These are phyloP conservation scores for Trypanosoma cruzi DNA, from an alignment of 208 protist species.

Conservation along the genomic window DNA sequence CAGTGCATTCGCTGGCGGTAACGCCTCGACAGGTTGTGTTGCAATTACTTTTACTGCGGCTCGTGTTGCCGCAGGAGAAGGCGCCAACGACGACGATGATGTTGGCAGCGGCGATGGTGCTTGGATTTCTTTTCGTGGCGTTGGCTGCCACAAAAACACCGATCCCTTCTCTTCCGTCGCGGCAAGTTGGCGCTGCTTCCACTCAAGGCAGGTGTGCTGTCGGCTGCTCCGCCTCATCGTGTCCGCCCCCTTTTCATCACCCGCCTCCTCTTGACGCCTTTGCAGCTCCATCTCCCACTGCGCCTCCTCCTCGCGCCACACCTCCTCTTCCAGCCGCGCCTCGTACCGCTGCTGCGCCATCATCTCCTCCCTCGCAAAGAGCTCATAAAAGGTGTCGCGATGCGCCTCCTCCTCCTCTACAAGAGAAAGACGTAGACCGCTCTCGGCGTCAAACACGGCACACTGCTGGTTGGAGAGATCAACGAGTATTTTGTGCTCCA, in stretches of 20 bases:
- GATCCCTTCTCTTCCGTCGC: constrained; percentile 7
- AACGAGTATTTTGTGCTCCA: constrained; percentile 6
- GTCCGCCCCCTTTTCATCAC: neutral
- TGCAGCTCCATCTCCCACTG: constrained; percentile 25
- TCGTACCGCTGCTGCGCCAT: constrained; percentile 23
- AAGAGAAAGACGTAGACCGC: neutral
- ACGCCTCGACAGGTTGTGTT: neutral
- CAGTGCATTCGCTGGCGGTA: constrained; percentile 10
- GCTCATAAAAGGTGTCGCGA: constrained; percentile 29
- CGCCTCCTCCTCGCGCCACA: constrained; percentile 41
- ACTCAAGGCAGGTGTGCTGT: constrained; percentile 11
- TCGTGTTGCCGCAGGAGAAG: too few species aligned
- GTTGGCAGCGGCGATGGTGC: too few species aligned
- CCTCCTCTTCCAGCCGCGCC: constrained; percentile 37
- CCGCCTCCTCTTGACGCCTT: neutral
- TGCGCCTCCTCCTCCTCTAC: constrained; percentile 23
- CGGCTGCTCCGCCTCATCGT: neutral
- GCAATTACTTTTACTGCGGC: too few species aligned
- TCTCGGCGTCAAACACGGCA: constrained; percentile 14
- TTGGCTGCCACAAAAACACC: neutral
- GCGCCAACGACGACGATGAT: too few species aligned
- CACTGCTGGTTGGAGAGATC: neutral
- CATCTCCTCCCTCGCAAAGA: constrained; percentile 30
- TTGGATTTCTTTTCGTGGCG: constrained; percentile 11
- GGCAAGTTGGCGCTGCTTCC: constrained; percentile 21